Conservation (phyloP, 768 basidiomycete species). For the Russula emetica region DNA sequence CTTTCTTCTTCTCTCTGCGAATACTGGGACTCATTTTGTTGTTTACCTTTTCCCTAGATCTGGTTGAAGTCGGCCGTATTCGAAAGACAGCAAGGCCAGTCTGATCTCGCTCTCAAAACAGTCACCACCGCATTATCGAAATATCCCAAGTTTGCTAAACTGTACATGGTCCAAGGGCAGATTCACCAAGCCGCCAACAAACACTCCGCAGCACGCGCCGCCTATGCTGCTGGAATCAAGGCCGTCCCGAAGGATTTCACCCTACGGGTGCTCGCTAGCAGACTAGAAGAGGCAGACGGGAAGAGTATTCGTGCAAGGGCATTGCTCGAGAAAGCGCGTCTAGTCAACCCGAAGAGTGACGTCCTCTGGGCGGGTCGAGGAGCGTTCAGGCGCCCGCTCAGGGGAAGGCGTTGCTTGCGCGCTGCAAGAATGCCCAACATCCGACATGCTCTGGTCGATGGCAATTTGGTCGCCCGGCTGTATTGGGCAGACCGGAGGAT, state of each 20-base stretch:
- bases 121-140: constrained; percentile 69
- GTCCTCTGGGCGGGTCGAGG: constrained; percentile 91
- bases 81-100: constrained; percentile 82
- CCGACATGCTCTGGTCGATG: constrained; percentile 88
- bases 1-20: not conserved
- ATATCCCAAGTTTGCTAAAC: constrained; percentile 85
- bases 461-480: constrained; percentile 88
- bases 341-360: constrained; percentile 82
- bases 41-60: constrained; percentile 51
- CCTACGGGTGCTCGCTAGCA: constrained; percentile 89
- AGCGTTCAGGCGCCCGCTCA: constrained; percentile 78
- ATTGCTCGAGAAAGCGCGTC: constrained; percentile 82
- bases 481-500: constrained; percentile 96
- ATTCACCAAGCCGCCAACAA: constrained; percentile 67
- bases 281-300: constrained; percentile 86
- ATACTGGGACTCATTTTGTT: constrained; percentile 8
- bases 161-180: constrained; percentile 98
- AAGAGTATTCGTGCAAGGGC: constrained; percentile 91
- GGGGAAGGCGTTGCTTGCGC: constrained; percentile 80
- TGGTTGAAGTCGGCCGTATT: constrained; percentile 99
- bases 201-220: constrained; percentile 62
- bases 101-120: constrained; percentile 68
- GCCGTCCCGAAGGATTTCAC: constrained; percentile 82
- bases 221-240: constrained; percentile 81
- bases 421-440: constrained; percentile 88